Conservation (phyloP, 176 grass and related monocot genomes). For the Triticum dicoccoides region DNA sequence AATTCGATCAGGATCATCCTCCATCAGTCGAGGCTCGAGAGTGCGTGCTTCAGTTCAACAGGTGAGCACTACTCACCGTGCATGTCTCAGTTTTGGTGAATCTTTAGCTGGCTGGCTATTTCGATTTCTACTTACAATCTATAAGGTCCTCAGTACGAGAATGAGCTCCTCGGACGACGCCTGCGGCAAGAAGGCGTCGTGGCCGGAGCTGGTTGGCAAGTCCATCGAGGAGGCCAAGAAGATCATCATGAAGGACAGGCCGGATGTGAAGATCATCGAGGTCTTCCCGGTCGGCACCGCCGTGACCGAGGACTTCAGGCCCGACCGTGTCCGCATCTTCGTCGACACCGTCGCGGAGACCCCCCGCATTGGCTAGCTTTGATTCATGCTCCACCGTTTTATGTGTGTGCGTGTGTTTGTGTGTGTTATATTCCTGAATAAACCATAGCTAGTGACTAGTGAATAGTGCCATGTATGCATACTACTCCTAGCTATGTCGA, state of each 20-base stretch:
- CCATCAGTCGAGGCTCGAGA: neutral
- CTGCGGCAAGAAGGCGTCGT: neutral
- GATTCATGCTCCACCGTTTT: neutral
- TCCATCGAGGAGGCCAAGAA: neutral
- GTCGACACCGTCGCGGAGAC: neutral
- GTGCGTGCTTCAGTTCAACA: neutral
- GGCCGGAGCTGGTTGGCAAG: neutral
- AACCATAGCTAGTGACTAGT: neutral
- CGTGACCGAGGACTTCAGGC: neutral
- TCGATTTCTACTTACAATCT: neutral
- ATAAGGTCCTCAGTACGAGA: neutral
- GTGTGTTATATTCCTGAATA: neutral
- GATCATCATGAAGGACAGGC: neutral
- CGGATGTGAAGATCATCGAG: neutral
- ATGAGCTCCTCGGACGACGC: neutral
- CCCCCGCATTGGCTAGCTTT: neutral
- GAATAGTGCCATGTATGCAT: no score
- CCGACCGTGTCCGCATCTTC: neutral
- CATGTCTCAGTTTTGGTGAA: neutral
- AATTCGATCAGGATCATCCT: neutral
- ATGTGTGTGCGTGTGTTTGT: neutral
- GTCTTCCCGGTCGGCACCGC: neutral
- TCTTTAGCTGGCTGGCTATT: neutral
- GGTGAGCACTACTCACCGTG: neutral
- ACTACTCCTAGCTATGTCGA: no score